Evolutionary conservation across 2,329 filamentous ascomycete genomes (phyloP), one percentile per base, ranked within the genome.

Genomic region (Alternaria solani): DNA sequence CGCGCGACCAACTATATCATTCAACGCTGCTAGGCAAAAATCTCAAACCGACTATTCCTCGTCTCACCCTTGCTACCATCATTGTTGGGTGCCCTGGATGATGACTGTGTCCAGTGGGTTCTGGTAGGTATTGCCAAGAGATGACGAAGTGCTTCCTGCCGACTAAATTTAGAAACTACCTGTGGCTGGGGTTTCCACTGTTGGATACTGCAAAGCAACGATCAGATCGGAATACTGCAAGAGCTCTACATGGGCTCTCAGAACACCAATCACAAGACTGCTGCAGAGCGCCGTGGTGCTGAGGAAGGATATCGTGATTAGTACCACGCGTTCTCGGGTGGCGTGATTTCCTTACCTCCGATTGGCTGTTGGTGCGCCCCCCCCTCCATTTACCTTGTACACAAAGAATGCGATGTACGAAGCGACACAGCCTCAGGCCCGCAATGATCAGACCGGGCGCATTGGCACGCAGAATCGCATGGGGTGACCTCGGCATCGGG

Each of bases 391-490:
- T 30, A 30, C 28, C 28, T 38, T 16, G 36, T 38, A 38, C 36
- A 38, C 7, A n/a, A 16, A 38, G 7, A 7, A 38, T 38, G 16
- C 36, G 36, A 38, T 38, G 36, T 38, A 38, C 36, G 36, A 38
- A 38, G 16, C n/a, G 36, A 18, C n/a, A n/a, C 18, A 38, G 16
- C 36, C 28, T 30, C 36, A 38, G 36, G 16, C n/a, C 36, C n/a
- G 7, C 54, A 23, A 64, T 64, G 34, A 69, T 55, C 34, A 36
- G 34, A 16, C 34, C 34, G 12, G 16, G 2, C 14, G 7, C 36
- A 18, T 38, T 7, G 36, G 36, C n/a, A 38, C 36, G 4, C 36
- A 16, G n/a, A 38, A 18, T 9, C 9, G 20, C 36, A 11, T 2
- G 7, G 36, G 36, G 7, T 38, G 7, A 38, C 4, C 6, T 6